Conservation (phyloP, 225 moss, liverwort and hornwort species). For the Bryoerythrophyllum caledonicum region DNA sequence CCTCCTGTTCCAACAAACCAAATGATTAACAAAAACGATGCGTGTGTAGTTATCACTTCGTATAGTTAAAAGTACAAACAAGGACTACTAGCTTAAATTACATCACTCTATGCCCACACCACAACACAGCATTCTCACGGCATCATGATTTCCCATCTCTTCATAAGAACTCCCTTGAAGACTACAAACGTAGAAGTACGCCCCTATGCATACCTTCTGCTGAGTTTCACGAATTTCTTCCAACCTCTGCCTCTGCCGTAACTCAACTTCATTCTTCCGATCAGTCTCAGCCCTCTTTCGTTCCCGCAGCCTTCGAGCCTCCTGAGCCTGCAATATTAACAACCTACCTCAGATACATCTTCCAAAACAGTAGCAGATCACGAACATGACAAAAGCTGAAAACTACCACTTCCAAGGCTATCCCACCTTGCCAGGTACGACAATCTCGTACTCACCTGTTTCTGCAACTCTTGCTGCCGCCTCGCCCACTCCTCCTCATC, state of each 20-base stretch:
- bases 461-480: conserved; percentile 77
- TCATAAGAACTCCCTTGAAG: neutral
- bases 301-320: conserved; percentile 68
- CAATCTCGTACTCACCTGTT: conserved; percentile 58
- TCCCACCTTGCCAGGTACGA: neutral
- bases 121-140: neutral
- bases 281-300: conserved; percentile 83
- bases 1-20: conserved; percentile 64
- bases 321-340: conserved; percentile 52
- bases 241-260: conserved; percentile 85
- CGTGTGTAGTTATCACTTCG: neutral
- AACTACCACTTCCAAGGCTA: neutral
- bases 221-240: conserved; percentile 81
- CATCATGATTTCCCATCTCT: neutral
- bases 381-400: neutral
- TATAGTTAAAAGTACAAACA: neutral
- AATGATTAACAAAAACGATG: conserved; percentile 9
- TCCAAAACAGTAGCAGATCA: neutral
- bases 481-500: conserved; percentile 89
- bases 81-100: conserved; percentile 6
- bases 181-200: neutral
- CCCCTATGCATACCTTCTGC: conserved; percentile 51
- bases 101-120: neutral
- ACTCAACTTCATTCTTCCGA: conserved; percentile 76
- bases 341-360: conserved; percentile 12